A percentile compares a stretch with the other conserved stretches of the same genome.
phyloP scores from a whole-genome alignment of 495 filamentous ascomycete genomes.

The Penicillium antarcticum region DNA sequence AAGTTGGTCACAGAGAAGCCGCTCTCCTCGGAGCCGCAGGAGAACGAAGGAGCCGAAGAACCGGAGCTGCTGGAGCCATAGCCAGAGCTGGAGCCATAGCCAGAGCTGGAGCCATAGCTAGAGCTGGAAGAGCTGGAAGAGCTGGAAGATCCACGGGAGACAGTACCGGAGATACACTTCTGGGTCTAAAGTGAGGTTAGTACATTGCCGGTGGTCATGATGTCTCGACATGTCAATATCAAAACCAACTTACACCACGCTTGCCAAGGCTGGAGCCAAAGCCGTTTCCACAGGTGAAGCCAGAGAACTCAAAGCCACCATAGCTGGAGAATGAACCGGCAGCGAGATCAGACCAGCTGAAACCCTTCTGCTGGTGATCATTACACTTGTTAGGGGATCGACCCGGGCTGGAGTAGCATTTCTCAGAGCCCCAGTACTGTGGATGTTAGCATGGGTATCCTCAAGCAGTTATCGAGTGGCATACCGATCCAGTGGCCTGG shows the following conservation, averaged over 20 bases:
- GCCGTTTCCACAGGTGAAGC: slow-evolving; percentile 61
- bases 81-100: slow-evolving; percentile 23
- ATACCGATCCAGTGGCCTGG: slow-evolving; percentile 28
- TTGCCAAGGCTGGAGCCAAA: slow-evolving; percentile 47
- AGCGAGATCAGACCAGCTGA: slow-evolving; percentile 64
- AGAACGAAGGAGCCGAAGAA: slow-evolving; percentile 53
- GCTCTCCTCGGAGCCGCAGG: slow-evolving; percentile 45
- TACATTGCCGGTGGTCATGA: not conserved
- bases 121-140: slow-evolving; percentile 12
- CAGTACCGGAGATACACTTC: slow-evolving; percentile 24
- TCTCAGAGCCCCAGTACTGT: slow-evolving; percentile 54
- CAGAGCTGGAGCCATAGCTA: not conserved
- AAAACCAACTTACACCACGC: slow-evolving; percentile 34
- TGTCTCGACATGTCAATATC: slow-evolving; percentile 17
- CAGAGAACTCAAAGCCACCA: slow-evolving; percentile 67
- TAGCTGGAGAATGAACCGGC: slow-evolving; percentile 65
- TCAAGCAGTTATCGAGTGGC: not conserved
- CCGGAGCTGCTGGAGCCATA: not conserved
- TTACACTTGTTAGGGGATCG: slow-evolving; percentile 79
- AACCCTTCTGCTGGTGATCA: slow-evolving; percentile 60
- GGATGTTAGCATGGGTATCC: slow-evolving; percentile 8
- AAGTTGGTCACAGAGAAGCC: slow-evolving; percentile 74
- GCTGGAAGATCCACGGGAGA: slow-evolving; percentile 3
- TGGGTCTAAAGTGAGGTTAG: slow-evolving; percentile 16
- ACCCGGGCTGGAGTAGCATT: slow-evolving; percentile 61